Evolutionary conservation across 306 rosid genomes (phyloP).

Genomic region (Astragalus membranaceus): DNA sequence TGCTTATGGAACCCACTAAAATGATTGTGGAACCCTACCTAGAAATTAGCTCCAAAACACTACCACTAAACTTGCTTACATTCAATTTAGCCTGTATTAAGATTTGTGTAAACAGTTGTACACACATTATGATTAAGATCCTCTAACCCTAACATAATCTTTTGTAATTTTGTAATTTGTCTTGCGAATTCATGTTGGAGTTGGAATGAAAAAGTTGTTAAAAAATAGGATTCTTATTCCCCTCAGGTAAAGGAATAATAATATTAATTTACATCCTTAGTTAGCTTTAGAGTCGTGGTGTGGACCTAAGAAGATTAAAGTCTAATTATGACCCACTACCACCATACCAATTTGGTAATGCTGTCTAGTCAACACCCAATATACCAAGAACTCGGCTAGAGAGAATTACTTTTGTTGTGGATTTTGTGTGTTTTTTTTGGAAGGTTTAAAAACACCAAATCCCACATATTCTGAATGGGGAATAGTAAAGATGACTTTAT

Average conservation of each 20-base stretch:
- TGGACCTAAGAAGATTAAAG: neutral
- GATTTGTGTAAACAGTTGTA: too few species aligned
- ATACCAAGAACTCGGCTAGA: neutral
- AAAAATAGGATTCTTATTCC: neutral
- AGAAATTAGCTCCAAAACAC: too few species aligned
- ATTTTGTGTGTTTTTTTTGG: neutral
- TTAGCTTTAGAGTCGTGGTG: neutral
- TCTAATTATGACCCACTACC: neutral
- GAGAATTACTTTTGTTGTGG: too few species aligned
- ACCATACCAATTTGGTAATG: neutral
- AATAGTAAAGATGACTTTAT: too few species aligned
- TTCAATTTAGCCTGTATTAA: too few species aligned
- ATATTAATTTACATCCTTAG: neutral
- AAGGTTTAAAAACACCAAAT: neutral
- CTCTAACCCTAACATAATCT: too few species aligned
- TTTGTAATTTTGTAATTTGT: too few species aligned
- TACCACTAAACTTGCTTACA: too few species aligned
- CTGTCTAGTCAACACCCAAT: neutral
- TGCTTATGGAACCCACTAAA: too few species aligned
- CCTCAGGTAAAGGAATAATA: neutral
- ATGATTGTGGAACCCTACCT: too few species aligned
- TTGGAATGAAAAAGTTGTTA: neutral
- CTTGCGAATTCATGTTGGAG: neutral
- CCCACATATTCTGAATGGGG: neutral
- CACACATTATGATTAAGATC: too few species aligned